Percentiles rank a stretch among this genome's conserved stretches.
phyloP scores from a whole-genome alignment of 306 rosid genomes.

The Senna tora region DNA sequence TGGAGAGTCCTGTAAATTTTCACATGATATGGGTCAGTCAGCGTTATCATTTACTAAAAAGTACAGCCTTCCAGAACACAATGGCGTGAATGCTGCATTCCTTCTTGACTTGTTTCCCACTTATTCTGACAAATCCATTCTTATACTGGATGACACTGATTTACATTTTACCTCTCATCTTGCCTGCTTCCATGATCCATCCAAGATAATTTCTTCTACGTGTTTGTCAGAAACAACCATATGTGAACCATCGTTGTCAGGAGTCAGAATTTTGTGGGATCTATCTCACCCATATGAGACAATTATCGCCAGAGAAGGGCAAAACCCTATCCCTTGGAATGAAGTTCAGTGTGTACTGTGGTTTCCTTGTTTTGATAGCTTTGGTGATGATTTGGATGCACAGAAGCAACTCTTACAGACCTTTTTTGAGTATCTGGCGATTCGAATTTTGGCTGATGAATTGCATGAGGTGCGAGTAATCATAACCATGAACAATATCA shows the following conservation, averaged over 20 bases:
- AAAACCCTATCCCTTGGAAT: slow-evolving; percentile 65
- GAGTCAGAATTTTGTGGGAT: slow-evolving; percentile 69
- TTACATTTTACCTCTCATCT: slow-evolving; percentile 57
- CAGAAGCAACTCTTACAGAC: slow-evolving; percentile 53
- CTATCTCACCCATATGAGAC: slow-evolving; percentile 67
- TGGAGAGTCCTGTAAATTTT: slow-evolving; percentile 68
- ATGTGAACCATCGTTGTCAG: slow-evolving; percentile 50
- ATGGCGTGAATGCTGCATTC: slow-evolving; percentile 40
- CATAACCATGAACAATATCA: slow-evolving; percentile 76
- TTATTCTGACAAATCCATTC: slow-evolving; percentile 54
- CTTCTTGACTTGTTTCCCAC: slow-evolving; percentile 57
- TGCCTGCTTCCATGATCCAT: slow-evolving; percentile 54
- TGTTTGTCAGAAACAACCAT: slow-evolving; percentile 51
- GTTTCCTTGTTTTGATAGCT: slow-evolving; percentile 68
- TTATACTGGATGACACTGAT: slow-evolving; percentile 69
- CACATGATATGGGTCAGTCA: slow-evolving; percentile 59
- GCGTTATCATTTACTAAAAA: slow-evolving; percentile 41
- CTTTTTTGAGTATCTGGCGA: slow-evolving; percentile 68
- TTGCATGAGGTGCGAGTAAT: slow-evolving; percentile 57
- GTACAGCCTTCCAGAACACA: slow-evolving; percentile 59
- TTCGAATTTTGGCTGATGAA: slow-evolving; percentile 67
- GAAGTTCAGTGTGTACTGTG: slow-evolving; percentile 66
- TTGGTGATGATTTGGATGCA: slow-evolving; percentile 49
- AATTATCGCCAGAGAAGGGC: slow-evolving; percentile 60
- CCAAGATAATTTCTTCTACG: slow-evolving; percentile 71